Base-by-base conservation (phyloP, 345 rosid species). In the Melaleuca quinquenervia region DNA sequence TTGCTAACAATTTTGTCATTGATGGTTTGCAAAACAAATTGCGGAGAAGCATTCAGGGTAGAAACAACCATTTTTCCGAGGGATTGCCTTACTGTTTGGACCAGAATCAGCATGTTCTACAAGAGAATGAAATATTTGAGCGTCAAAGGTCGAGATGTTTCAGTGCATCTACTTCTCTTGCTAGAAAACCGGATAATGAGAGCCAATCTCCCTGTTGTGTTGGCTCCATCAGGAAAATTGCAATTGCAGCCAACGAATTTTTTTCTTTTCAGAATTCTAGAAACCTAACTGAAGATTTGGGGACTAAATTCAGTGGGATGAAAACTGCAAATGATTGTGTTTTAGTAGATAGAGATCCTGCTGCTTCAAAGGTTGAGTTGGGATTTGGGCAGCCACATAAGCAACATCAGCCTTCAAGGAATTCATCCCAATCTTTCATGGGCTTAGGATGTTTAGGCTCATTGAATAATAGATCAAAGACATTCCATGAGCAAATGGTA, bases 301-400 rank as follows among this genome's bases (percentile, higher is more conserved):
- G 52, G 84, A 87, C 53, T 64, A 83, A 85, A 58, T 54, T 58
- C 85, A 86, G 41, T 75, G 84, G 85, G 83, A 53, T 64, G 83
- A 86, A 86, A 86, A 83, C 58, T 84, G 82, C 85, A n/a, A 62
- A 45, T 82, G 87, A 86, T 87, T 83, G 70, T 50, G 83, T 84
- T 83, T 60, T 58, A 48, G 56, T 89, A 27, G 86, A 88, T 36
- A 86, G 86, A 50, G 87, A 86, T 88, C 85, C 84, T 53, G 54
- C 88, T 84, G 84, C 92, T 54, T 92, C 95, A 20, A 90, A 89
- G 52, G 75, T 92, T 50, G 94, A 92, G 91, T 85, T 93, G 87
- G 91, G 89, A 90, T 93, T 91, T 87, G 94, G 93, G 70, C 93
- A 91, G 85, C 93, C 95, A 84, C 87, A 86, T 88, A 90, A 93